These are phyloP conservation scores for Cyclotella cryptica DNA, from an alignment of 108 stramenopile species.

Conservation along the genomic window DNA sequence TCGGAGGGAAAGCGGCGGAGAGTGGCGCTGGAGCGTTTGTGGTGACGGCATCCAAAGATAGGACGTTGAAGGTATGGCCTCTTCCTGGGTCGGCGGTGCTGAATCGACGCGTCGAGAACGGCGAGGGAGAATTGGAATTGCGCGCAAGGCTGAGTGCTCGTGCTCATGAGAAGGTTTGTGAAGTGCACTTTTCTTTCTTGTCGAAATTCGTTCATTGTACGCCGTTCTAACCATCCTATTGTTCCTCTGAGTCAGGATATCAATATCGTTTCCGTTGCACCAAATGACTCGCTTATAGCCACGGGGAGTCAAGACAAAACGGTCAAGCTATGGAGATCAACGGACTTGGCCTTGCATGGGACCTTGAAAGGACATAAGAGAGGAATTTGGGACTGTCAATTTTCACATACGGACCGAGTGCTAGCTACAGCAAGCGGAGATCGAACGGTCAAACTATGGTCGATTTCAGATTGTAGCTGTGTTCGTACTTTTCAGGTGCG, in stretches of 20 bases:
- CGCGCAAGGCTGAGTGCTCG: slow-evolving; percentile 68
- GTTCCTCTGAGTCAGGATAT: slow-evolving; percentile 79
- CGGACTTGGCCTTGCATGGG: slow-evolving; percentile 78
- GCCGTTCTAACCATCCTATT: neutral
- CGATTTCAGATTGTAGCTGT: slow-evolving; percentile 86
- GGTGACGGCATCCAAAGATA: slow-evolving; percentile 90
- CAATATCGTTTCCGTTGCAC: slow-evolving; percentile 94
- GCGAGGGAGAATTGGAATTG: slow-evolving; percentile 44
- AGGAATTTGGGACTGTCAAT: slow-evolving; percentile 96
- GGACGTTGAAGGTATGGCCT: slow-evolving; percentile 94
- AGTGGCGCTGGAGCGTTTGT: slow-evolving; percentile 92
- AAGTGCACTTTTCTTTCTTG: neutral
- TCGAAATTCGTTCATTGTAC: neutral
- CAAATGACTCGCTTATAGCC: slow-evolving; percentile 95
- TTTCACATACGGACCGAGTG: slow-evolving; percentile 93
- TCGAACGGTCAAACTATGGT: slow-evolving; percentile 95
- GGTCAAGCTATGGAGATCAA: slow-evolving; percentile 90
- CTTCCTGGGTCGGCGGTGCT: slow-evolving; percentile 75
- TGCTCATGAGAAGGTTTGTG: slow-evolving; percentile 73
- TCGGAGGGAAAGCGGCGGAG: slow-evolving; percentile 78
- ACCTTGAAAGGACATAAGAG: slow-evolving; percentile 94
- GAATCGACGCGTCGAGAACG: slow-evolving; percentile 16
- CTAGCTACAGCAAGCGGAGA: slow-evolving; percentile 95
- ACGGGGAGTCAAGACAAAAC: slow-evolving; percentile 97
- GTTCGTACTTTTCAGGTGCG: slow-evolving; percentile 79